These are phyloP conservation scores for Epichloe scottii DNA, from an alignment of 2,329 filamentous ascomycete genomes.

Conservation along the genomic window DNA sequence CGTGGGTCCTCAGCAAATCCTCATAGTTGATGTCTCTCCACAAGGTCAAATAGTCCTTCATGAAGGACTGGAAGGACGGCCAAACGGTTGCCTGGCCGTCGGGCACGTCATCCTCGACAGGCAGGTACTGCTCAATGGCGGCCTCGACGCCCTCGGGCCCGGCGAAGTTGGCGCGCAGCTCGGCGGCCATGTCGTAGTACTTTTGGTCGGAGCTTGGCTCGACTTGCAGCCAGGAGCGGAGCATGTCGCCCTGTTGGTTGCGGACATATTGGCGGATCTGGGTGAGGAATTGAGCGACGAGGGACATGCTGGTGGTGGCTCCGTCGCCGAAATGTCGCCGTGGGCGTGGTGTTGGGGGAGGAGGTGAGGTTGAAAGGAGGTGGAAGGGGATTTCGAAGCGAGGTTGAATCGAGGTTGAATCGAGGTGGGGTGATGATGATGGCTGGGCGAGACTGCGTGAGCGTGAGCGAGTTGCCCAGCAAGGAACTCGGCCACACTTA, in stretches of 20 bases:
- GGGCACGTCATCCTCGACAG: constrained; percentile 49
- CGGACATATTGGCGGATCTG: constrained; percentile 46
- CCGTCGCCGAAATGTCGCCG: constrained; percentile 5
- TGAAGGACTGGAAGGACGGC: constrained; percentile 66
- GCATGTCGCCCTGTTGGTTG: constrained; percentile 47
- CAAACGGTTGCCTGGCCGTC: constrained; percentile 56
- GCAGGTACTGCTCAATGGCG: constrained; percentile 51
- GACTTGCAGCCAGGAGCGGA: constrained; percentile 61
- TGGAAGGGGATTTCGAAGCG: not conserved
- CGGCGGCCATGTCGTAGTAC: constrained; percentile 54
- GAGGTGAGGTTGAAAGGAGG: not conserved
- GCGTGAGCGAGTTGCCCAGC: no score
- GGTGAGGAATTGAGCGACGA: constrained; percentile 55
- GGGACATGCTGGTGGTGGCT: constrained; percentile 37
- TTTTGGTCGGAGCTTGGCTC: constrained; percentile 56
- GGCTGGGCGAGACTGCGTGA: no score
- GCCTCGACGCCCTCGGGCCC: constrained; percentile 42
- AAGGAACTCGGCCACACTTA: no score
- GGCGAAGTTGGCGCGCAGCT: constrained; percentile 49
- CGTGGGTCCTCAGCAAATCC: constrained; percentile 63
- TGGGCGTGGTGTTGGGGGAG: not conserved
- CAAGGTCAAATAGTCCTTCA: constrained; percentile 70
- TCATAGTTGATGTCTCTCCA: constrained; percentile 69
- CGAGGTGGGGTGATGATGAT: no score
- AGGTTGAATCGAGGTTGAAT: no score